Evolutionary conservation across 345 rosid genomes (phyloP).

Genomic region (Bretschneidera sinensis): DNA sequence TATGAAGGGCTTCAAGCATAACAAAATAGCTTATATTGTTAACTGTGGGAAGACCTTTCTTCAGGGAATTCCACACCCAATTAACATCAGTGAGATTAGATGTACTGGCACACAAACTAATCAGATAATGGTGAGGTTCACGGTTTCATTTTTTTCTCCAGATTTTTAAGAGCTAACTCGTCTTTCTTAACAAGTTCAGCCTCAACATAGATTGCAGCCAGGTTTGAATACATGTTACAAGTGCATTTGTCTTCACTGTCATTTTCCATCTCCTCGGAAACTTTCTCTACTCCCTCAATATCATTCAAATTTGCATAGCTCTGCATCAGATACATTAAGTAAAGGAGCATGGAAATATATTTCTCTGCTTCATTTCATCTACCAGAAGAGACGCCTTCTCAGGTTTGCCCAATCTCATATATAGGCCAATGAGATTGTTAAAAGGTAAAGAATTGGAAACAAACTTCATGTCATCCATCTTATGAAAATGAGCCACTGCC

Average conservation of each 20-base stretch:
- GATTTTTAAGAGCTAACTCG: constrained; percentile 46
- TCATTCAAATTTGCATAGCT: constrained; percentile 46
- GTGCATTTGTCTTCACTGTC: constrained; percentile 23
- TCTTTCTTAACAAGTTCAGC: constrained; percentile 63
- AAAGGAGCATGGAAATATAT: constrained; percentile 20
- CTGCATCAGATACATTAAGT: constrained; percentile 48
- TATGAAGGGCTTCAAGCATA: constrained; percentile 56
- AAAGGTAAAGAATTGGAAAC: constrained; percentile 36
- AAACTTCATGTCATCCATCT: constrained; percentile 44
- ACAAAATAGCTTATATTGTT: constrained; percentile 50
- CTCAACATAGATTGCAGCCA: constrained; percentile 61
- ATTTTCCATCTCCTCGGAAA: constrained; percentile 37
- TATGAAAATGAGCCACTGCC: constrained; percentile 45
- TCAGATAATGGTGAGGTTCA: constrained; percentile 62
- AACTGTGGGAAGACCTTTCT: constrained; percentile 29
- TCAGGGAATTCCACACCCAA: constrained; percentile 56
- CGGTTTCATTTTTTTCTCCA: constrained; percentile 56
- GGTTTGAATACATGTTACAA: constrained; percentile 49
- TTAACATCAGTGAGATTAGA: constrained; percentile 47
- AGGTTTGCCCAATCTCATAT: constrained; percentile 46
- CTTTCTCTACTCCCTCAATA: constrained; percentile 46
- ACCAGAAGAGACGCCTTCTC: no score
- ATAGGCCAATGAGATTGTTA: constrained; percentile 50
- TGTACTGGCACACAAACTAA: constrained; percentile 56
- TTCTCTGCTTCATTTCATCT: constrained; percentile 57